phyloP scores from a whole-genome alignment of 208 protist species.

The Leishmania arabica region DNA sequence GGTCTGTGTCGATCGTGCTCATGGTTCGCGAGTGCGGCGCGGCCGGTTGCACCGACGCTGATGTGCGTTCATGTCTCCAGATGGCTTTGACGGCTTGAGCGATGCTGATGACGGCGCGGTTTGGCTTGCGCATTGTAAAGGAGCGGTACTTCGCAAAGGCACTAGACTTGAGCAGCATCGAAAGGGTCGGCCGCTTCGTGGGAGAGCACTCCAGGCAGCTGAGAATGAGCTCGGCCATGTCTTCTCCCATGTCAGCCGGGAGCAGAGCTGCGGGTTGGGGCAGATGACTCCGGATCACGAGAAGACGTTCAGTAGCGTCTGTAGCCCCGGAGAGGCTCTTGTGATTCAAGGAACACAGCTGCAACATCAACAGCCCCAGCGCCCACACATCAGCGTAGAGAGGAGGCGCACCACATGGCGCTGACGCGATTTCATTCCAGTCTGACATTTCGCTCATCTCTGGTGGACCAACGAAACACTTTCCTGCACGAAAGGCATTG shows the following conservation, averaged over 20 bases:
- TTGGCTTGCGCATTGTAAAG: constrained; percentile 7
- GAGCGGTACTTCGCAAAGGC: constrained; percentile 9
- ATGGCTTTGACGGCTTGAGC: constrained; percentile 15
- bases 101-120: constrained; percentile 15
- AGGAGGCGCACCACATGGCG: not conserved
- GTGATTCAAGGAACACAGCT: constrained; percentile 21
- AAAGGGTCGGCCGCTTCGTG: constrained; percentile 3
- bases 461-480: constrained; percentile 2
- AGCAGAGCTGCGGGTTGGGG: constrained; percentile 5
- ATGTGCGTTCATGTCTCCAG: no score
- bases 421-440: not conserved
- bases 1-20: not conserved
- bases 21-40: not conserved
- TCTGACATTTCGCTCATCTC: constrained; percentile 10
- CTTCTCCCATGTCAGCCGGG: not conserved
- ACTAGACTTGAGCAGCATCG: constrained; percentile 1
- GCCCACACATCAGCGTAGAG: constrained; percentile 21
- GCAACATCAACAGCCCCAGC: constrained; percentile 15
- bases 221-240: constrained; percentile 15
- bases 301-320: constrained; percentile 7
- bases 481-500: not conserved
- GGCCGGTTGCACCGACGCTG: not conserved
- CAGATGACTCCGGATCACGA: not conserved
- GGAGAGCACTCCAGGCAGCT: constrained; percentile 17
- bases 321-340: not conserved